Conservation (phyloP, 2,329 filamentous ascomycete genomes). For the Exophiala sp. region DNA sequence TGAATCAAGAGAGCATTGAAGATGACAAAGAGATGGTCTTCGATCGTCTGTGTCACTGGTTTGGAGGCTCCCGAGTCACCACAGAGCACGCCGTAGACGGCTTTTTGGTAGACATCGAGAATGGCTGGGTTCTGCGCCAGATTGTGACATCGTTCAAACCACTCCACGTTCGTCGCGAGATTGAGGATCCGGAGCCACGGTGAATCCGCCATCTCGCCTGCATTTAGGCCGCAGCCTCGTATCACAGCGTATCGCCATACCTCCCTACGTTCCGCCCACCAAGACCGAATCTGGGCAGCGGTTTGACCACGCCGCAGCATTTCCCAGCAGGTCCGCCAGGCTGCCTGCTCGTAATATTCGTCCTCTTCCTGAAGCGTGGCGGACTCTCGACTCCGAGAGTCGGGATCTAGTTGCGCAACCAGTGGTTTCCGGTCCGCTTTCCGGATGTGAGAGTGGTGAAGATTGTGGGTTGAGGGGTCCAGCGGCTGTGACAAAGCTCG, state of each 20-base stretch:
- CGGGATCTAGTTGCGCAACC: conserved; percentile 85
- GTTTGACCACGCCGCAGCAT: conserved; percentile 79
- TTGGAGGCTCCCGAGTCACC: conserved; percentile 76
- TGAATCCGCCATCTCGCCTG: conserved; percentile 36
- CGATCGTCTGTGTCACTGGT: conserved; percentile 70
- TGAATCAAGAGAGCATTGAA: conserved; percentile 79
- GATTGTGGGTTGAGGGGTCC: conserved; percentile 55
- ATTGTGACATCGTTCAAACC: conserved; percentile 26
- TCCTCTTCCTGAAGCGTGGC: conserved; percentile 74
- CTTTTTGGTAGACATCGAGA: conserved; percentile 71
- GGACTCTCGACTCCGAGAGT: conserved; percentile 74
- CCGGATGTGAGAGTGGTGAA: conserved; percentile 48
- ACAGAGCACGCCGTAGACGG: conserved; percentile 83
- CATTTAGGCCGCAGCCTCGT: conserved; percentile 49
- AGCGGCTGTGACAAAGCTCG: conserved; percentile 61
- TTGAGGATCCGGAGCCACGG: conserved; percentile 27
- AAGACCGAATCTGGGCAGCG: conserved; percentile 68
- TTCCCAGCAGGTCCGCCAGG: conserved; percentile 93
- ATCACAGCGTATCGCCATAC: conserved; percentile 82
- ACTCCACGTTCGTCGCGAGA: conserved; percentile 26
- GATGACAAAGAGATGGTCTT: conserved; percentile 79
- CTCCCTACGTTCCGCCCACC: conserved; percentile 80
- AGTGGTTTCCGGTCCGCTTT: conserved; percentile 49
- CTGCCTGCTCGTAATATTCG: conserved; percentile 78
- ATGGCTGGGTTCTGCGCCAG: conserved; percentile 55